Conservation (phyloP, 495 filamentous ascomycete genomes). For the Penicillium bovifimosum region DNA sequence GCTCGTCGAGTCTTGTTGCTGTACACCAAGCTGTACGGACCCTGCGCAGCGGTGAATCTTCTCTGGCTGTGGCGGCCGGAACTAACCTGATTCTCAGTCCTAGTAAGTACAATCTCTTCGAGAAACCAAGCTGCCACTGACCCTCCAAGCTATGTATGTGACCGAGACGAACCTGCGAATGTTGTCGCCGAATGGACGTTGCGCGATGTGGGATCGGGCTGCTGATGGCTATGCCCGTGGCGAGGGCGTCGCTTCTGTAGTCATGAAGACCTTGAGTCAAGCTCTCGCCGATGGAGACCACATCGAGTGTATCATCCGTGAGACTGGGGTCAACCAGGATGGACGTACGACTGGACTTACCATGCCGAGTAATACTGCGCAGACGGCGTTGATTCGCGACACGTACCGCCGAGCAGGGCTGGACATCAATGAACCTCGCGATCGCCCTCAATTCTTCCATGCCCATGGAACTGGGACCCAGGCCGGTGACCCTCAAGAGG, state of each 20-base stretch:
- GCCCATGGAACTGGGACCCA: slow-evolving; percentile 11
- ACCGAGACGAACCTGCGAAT: background rate
- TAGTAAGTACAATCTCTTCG: no score
- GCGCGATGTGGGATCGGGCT: background rate
- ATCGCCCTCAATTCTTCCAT: slow-evolving; percentile 30
- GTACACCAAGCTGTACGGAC: background rate
- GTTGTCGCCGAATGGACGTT: background rate
- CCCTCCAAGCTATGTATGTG: background rate
- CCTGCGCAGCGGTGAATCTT: background rate
- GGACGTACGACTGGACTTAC: slow-evolving; percentile 21
- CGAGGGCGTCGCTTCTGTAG: slow-evolving; percentile 28
- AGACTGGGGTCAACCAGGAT: slow-evolving; percentile 42
- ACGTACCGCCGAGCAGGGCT: slow-evolving; percentile 10
- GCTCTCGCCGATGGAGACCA: slow-evolving; percentile 28
- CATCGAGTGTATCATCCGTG: slow-evolving; percentile 34
- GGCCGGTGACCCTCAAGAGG: slow-evolving; percentile 4
- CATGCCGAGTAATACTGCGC: slow-evolving; percentile 17
- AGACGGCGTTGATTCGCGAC: slow-evolving; percentile 25
- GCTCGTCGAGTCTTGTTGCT: background rate
- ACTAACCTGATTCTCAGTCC: background rate
- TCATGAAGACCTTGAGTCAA: slow-evolving; percentile 30
- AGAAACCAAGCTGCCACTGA: no score
- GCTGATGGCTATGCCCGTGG: slow-evolving; percentile 37
- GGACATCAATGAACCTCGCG: slow-evolving; percentile 11
- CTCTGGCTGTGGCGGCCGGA: background rate